A percentile compares a stretch with the other conserved stretches of the same genome.
Evolutionary conservation across 305 asterid genomes (phyloP).

Genomic region (Solanum hybrid): DNA sequence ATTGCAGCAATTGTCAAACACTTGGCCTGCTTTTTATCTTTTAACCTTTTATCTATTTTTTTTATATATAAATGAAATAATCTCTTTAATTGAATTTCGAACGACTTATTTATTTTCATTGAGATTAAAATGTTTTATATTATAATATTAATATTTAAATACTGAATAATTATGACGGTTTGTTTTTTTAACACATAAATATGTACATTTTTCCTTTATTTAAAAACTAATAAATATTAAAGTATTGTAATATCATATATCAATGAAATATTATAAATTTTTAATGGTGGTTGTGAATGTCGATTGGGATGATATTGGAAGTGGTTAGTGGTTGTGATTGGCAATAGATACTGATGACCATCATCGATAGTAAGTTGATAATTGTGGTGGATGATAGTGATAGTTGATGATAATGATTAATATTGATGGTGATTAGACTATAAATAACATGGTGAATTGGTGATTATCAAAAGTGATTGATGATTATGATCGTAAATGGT

Average conservation of each 20-base stretch:
- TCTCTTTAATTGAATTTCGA: neutral
- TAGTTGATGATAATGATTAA: neutral
- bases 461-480: neutral
- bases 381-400: neutral
- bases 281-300: neutral
- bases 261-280: neutral
- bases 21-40: neutral
- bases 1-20: conserved; percentile 4
- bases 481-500: neutral
- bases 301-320: neutral
- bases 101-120: neutral
- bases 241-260: neutral
- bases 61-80: neutral
- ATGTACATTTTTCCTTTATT: neutral
- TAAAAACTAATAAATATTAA: neutral
- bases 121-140: neutral
- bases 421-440: neutral
- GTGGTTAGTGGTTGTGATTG: neutral
- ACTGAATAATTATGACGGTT: neutral
- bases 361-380: neutral
- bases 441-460: neutral
- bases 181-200: neutral
- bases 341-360: neutral
- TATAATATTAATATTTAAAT: neutral
- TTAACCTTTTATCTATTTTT: neutral